Evolutionary conservation across 2,329 filamentous ascomycete species (phyloP).

Genomic region (Xylariaceae sp.): DNA sequence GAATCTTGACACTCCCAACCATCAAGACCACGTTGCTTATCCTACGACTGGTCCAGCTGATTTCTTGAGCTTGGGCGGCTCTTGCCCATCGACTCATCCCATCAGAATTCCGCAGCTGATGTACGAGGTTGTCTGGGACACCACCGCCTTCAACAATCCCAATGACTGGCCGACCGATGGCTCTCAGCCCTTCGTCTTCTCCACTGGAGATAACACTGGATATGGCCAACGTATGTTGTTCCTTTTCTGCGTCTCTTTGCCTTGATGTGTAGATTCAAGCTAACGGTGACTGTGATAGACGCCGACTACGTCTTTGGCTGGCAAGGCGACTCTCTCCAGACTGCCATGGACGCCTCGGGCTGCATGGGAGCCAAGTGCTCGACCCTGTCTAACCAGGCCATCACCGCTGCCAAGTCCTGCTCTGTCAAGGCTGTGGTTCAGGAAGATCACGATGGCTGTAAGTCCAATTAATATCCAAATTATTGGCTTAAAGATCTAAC

Average conservation of each 20-base stretch:
- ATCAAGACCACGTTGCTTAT: conserved; percentile 51
- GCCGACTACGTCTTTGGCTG: conserved; percentile 39
- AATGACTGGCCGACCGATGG: conserved; percentile 38
- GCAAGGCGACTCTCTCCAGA: conserved; percentile 27
- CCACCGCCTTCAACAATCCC: conserved; percentile 38
- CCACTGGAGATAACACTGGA: conserved; percentile 39
- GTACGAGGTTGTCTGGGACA: conserved; percentile 49
- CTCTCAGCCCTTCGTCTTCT: conserved; percentile 36
- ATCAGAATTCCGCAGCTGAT: conserved; percentile 46
- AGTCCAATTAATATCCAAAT: conserved; percentile 15
- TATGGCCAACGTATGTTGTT: conserved; percentile 32
- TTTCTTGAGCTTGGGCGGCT: conserved; percentile 37
- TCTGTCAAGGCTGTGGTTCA: conserved; percentile 29
- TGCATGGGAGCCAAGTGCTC: conserved; percentile 42
- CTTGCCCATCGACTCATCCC: conserved; percentile 33
- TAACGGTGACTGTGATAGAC: conserved; percentile 15
- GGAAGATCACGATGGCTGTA: conserved; percentile 37
- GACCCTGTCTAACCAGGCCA: conserved; percentile 33
- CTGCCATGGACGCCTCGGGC: conserved; percentile 38
- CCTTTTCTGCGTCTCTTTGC: too few species aligned
- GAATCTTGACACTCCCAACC: conserved; percentile 46
- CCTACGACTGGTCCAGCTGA: conserved; percentile 43
- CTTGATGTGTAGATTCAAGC: too few species aligned
- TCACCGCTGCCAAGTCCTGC: conserved; percentile 31
- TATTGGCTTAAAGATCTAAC: too few species aligned